Percentiles rank a stretch among this genome's conserved stretches.
phyloP scores from a whole-genome alignment of 1,139 yeast species.

The Pichia sp. region DNA sequence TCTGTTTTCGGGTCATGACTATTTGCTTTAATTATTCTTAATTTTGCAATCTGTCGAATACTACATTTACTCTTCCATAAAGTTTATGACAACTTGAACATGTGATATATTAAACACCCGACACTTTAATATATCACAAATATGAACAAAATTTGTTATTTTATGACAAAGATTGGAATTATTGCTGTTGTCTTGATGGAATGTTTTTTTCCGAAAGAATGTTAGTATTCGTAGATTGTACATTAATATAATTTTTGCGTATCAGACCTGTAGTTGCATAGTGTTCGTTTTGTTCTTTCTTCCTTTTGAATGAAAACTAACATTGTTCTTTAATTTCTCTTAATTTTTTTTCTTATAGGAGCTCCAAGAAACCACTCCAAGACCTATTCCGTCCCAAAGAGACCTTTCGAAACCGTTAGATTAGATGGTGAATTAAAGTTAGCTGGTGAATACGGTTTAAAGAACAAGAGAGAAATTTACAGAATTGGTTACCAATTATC shows the following conservation, averaged over 20 bases:
- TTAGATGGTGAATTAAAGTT: conserved; percentile 98
- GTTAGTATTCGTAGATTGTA: too few relatives aligned
- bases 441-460: conserved; percentile 99
- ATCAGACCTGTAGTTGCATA: neutral
- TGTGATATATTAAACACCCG: conserved; percentile 66
- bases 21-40: neutral
- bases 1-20: neutral
- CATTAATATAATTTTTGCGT: too few relatives aligned
- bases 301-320: conserved; percentile 1
- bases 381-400: conserved; percentile 99
- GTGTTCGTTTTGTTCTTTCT: neutral
- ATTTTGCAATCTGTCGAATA: conserved; percentile 2
- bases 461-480: conserved; percentile 99
- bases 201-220: too few relatives aligned
- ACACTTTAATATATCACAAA: conserved; percentile 58
- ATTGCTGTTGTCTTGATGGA: too few relatives aligned
- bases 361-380: conserved; percentile 99
- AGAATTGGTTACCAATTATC: conserved; percentile 98
- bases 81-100: conserved; percentile 7
- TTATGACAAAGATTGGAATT: too few relatives aligned
- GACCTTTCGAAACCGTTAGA: conserved; percentile 99
- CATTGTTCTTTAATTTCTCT: conserved; percentile 1
- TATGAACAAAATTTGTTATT: too few relatives aligned
- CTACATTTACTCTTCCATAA: neutral
- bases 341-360: conserved; percentile 37